phyloP scores from a whole-genome alignment of 2,329 filamentous ascomycete species.

The Trichoderma sp. region DNA sequence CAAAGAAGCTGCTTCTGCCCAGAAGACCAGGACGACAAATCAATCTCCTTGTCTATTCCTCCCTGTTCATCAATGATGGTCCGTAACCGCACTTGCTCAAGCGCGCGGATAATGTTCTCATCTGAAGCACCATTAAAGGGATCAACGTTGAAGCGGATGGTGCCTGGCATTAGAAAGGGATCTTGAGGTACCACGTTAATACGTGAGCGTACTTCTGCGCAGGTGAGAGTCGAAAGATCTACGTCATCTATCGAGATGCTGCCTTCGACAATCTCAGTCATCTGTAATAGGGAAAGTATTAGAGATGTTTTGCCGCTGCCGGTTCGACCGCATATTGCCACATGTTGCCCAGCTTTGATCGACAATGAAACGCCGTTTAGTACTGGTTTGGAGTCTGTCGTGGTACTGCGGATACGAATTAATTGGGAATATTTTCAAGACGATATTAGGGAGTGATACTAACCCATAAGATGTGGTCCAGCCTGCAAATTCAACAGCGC shows the following conservation, averaged over 20 bases:
- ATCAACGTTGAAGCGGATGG: constrained; percentile 51
- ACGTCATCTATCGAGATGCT: constrained; percentile 48
- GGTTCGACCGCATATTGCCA: constrained; percentile 48
- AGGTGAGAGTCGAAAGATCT: constrained; percentile 33
- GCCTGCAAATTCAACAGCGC: constrained; percentile 33
- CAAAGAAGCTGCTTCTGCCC: constrained; percentile 50
- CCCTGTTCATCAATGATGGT: constrained; percentile 41
- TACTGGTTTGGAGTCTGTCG: constrained; percentile 25
- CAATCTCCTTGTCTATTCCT: constrained; percentile 39
- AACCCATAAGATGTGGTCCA: constrained; percentile 33
- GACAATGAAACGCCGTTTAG: constrained; percentile 33
- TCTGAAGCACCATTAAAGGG: constrained; percentile 41
- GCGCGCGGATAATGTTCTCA: constrained; percentile 42
- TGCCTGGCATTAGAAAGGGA: constrained; percentile 50
- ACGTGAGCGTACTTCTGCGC: constrained; percentile 28
- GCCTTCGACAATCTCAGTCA: constrained; percentile 46
- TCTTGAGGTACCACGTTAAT: constrained; percentile 54
- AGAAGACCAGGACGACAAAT: constrained; percentile 37
- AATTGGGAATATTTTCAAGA: background rate
- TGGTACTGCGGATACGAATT: constrained; percentile 23
- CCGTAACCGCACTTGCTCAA: constrained; percentile 48
- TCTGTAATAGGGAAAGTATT: constrained; percentile 46
- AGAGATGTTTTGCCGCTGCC: constrained; percentile 42
- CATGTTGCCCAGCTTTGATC: constrained; percentile 38
- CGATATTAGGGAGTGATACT: background rate